Conservation (phyloP, 176 grass and related monocot genomes). For the Eleusine indica region DNA sequence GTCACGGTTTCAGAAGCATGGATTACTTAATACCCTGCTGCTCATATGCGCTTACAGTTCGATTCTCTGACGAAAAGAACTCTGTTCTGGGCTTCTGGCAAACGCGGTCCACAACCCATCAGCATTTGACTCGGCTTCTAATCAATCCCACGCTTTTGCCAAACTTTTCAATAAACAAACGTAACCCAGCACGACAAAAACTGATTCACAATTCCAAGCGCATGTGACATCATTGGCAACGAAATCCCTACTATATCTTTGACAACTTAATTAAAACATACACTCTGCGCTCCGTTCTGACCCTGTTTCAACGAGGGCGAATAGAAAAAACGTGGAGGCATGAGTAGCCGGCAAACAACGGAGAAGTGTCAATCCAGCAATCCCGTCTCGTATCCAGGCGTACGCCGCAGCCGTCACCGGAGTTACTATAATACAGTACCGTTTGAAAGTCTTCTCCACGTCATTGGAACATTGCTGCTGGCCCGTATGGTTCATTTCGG, state of each 20-base stretch:
- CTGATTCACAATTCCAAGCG: background rate
- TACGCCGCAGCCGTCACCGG: slow-evolving; percentile 16
- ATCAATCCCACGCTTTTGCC: background rate
- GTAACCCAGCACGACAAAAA: background rate
- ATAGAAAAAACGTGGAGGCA: background rate
- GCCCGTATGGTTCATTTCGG: background rate
- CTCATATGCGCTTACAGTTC: background rate
- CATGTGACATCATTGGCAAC: slow-evolving; percentile 27
- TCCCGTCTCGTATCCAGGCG: slow-evolving; percentile 2
- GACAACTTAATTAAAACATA: slow-evolving; percentile 13
- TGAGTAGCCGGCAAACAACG: slow-evolving; percentile 17
- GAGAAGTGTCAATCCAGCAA: slow-evolving; percentile 33
- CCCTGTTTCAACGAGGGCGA: background rate
- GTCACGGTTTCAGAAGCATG: slow-evolving; percentile 7
- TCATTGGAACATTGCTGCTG: background rate
- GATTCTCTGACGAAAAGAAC: background rate
- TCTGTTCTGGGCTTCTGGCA: background rate
- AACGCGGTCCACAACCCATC: background rate
- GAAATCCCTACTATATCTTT: background rate
- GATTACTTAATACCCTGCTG: background rate
- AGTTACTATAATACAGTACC: background rate
- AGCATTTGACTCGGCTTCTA: slow-evolving; percentile 17
- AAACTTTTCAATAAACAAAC: slow-evolving; percentile 1
- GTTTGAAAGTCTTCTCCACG: slow-evolving; percentile 1
- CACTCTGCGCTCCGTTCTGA: background rate